Evolutionary conservation across 257 asterid genomes (phyloP), one percentile per base, ranked within the genome.

Genomic region (Buddleja alternifolia): DNA sequence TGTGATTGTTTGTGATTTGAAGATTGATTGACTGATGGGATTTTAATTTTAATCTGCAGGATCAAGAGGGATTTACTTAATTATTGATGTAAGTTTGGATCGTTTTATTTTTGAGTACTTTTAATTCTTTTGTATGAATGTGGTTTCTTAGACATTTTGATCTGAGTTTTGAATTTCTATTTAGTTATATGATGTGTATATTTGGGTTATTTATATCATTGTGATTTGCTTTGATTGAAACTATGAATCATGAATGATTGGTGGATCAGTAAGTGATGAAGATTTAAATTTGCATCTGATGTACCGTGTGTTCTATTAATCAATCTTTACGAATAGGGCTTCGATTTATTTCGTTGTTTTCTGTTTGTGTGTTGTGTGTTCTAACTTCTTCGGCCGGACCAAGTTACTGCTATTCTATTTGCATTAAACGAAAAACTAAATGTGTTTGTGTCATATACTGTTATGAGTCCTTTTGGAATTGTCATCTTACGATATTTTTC

Each of bases 11-110:
- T 1, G 6, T 69, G 15, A n/a, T 72, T 60, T 54, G 70, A 24
- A 55, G 73, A 24, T 70, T 63, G 75, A 24, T 70, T 63, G 62
- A 47, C 66, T 58, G 75, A 56, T 74, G 67, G 55, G 74, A 16
- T 46, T 41, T 63, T 63, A 54, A 37, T 63, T 74, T 56, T 57
- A 40, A 42, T 32, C 23, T 52, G 74, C 63, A 62, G 71, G 52
- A 72, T 75, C 65, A 37, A 46, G 51, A 45, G 68, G 60, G 52
- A 34, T 52, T 64, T 29, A 34, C 7, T 73, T 41, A 21, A 5
- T 50, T 74, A 40, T 63, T 4, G 69, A 73, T 80, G 82, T 70
- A 32, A 50, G 73, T 72, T 16, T 54, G 7, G 10, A 41, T 69
- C 17, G 39, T 15, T 66, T 36, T 29, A 9, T 6, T 20, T n/a